Evolutionary conservation across 768 basidiomycete genomes (phyloP), one percentile per base, ranked within the genome.

Genomic region (Amanita rimosa): DNA sequence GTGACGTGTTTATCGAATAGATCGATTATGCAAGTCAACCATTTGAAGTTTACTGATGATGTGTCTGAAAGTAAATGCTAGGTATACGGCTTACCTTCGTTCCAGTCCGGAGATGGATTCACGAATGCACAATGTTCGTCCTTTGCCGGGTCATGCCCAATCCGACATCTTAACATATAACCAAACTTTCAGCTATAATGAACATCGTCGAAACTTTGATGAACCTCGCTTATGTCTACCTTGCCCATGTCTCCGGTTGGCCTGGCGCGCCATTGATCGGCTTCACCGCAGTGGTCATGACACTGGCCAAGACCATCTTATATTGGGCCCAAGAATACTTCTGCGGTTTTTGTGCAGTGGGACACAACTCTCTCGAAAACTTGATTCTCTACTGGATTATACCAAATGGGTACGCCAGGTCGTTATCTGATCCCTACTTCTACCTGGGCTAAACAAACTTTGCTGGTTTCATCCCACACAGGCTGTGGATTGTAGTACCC

Each of bases 281-380:
- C 3, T 85, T 92, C 58, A 69, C 75, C 14, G 72, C 78, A 1
- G 81, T 74, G 2, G 62, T 74, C n/a, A 81, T 91, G 83, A 94
- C 92, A 0, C 65, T 92, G 36, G 76, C 81, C 33, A 94, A 95
- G 68, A 95, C 92, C 2, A 60, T 79, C 6, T 71, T 95, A n/a
- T 95, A 94, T 64, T 78, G 76, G 72, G 61, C 70, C 11, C 82
- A 90, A 60, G 91, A 93, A 62, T 84, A 83, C 62, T 89, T 71
- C 58, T 89, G 87, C 61, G 71, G 73, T 2, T 79, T 69, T 44
- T 91, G 88, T 57, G 68, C 76, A 8, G 67, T 82, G 24, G 88
- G 88, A 7, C 92, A 95, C 59, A 94, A 93, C 57, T 56, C 69
- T 66, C 19, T 53, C 57, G 39, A 70, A 73, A 29, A 21, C 27